Evolutionary conservation across 2,329 filamentous ascomycete genomes (phyloP), one percentile per base, ranked within the genome.

Genomic region (Aplosporella prunicola): DNA sequence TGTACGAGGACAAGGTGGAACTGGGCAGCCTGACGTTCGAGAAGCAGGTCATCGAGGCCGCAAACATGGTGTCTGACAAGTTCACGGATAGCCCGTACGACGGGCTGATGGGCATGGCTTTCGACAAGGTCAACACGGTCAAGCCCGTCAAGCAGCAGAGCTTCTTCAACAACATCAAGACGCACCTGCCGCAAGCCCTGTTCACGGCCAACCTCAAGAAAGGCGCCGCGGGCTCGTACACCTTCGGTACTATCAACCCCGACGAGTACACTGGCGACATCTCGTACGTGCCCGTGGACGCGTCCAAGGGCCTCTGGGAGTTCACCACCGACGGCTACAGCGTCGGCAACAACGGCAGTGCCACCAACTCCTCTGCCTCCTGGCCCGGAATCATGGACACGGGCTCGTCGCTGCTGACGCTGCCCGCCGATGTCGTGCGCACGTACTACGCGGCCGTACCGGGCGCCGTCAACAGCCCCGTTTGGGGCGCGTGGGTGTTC

Each of bases 311-410:
- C 4, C 80, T 72, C 63, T 83, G 79, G 79, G 59, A 69, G 42
- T 72, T 82, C 55, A 68, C 61, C 13, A 61, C 72, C 9, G 62
- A 63, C 16, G 74, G 70, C 15, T 80, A 76, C 60, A 61, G 61
- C 30, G 50, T 80, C 36, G 77, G 74, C 37, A 54, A 53, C 42
- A 51, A 51, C 15, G 37, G 49, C 22, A 46, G 60, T 57, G 60
- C 63, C 41, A n/a, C n/a, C 38, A 50, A 55, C 26, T n/a, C n/a
- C n/a, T n/a, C n/a, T n/a, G 39, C 53, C 32, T 50, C 58, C 43
- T 68, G 76, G 53, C 47, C 55, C 26, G 70, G 67, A 47, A 82
- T 84, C 54, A 74, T 75, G 50, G 80, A 84, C 61, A 84, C 80
- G 2, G 80, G 80, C 33, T 83, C 79, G 38, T 78, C 78, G 1